phyloP scores from a whole-genome alignment of 2,329 filamentous ascomycete genomes.

The Cryphonectria parasitica region DNA sequence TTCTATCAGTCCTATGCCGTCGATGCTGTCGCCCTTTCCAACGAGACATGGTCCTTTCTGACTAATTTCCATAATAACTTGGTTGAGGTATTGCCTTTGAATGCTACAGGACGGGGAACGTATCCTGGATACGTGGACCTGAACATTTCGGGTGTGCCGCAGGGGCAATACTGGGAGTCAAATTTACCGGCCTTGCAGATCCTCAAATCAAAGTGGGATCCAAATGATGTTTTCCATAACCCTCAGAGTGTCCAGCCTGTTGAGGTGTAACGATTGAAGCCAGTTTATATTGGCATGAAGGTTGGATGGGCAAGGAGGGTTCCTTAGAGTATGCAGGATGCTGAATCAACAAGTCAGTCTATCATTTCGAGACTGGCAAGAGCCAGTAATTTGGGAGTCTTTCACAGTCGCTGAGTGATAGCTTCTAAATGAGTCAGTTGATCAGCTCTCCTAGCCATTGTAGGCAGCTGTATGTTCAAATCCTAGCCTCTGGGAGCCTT shows the following conservation, averaged over 20 bases:
- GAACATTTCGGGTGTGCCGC: constrained; percentile 45
- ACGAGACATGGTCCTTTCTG: constrained; percentile 55
- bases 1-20: constrained; percentile 67
- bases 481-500: no score
- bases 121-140: constrained; percentile 69
- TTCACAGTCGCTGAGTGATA: background rate
- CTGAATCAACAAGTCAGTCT: background rate
- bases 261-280: background rate
- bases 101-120: constrained; percentile 46
- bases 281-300: background rate
- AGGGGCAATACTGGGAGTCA: constrained; percentile 58
- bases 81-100: constrained; percentile 42
- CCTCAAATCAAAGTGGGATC: constrained; percentile 58
- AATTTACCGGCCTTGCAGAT: constrained; percentile 52
- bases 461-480: background rate
- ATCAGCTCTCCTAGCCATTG: background rate
- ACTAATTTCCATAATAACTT: constrained; percentile 51
- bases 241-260: constrained; percentile 57
- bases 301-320: background rate
- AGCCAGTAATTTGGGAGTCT: background rate
- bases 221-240: constrained; percentile 60
- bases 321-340: background rate
- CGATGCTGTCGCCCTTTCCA: constrained; percentile 49
- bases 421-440: background rate
- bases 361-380: no score